Evolutionary conservation across 495 filamentous ascomycete genomes (phyloP), one percentile per base, ranked within the genome.

Genomic region (Penicillium goetzii): DNA sequence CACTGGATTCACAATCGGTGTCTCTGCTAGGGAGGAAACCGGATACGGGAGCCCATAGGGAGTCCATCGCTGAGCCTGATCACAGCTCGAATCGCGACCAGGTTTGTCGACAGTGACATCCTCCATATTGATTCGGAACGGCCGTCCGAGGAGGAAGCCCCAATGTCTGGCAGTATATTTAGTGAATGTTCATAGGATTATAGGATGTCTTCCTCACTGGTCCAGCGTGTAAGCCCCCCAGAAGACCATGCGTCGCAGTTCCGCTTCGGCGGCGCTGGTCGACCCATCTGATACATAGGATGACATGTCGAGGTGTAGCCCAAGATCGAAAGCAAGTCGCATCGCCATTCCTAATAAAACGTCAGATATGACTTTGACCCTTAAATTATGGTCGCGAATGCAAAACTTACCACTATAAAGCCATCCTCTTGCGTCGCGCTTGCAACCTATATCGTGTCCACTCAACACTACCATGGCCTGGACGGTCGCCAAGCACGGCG

Each of bases 391-490:
- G 14, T 32, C 11, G 1, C 25, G 12, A 52, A 21, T 15, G 28
- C 26, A 32, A 17, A 5, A 15, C 62, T 64, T 69, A 74, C 77
- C 77, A 47, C 71, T 73, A 47, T 80, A 78, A 8, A 80, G 62
- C 77, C 74, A 78, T 2, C 77, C 77, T 17, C 76, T 61, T 12
- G 77, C 66, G 61, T 80, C 73, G 21, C 66, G 55, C 3, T 56
- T 72, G 19, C 62, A 66, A 12, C 49, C 65, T 26, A 64, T 61
- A 14, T 80, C 76, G 52, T 69, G 63, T 2, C 64, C 65, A 55
- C 76, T 77, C 12, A 80, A 61, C 32, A 80, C 59, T 6, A 74
- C 76, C 47, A 78, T 58, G 0, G 73, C 66, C 47, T 80, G 77
- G 19, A 78, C 65, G 0, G 77, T 78, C 2, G 73, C 67, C 11